Evolutionary conservation across 2,329 filamentous ascomycete genomes (phyloP).

Genomic region (Aspergillus carbonarius): DNA sequence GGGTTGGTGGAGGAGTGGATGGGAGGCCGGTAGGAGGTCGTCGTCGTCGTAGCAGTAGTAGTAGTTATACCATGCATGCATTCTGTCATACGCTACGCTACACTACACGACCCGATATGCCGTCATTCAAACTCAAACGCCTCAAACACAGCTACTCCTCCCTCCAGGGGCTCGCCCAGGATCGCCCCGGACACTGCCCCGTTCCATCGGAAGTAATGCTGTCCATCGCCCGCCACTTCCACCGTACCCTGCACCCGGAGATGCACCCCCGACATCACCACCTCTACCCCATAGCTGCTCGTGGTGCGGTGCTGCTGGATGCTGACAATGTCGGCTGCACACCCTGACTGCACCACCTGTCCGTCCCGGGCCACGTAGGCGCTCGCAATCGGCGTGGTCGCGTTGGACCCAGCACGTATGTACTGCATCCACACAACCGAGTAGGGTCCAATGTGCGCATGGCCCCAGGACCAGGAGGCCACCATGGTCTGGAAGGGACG

Average conservation of each 20-base stretch:
- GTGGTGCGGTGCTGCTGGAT: slow-evolving; percentile 8
- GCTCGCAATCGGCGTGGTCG: slow-evolving; percentile 22
- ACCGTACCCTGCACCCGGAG: slow-evolving; percentile 14
- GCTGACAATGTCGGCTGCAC: slow-evolving; percentile 15
- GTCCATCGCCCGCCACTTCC: slow-evolving; percentile 14
- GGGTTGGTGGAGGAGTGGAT: slow-evolving; percentile 45
- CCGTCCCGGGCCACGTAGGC: slow-evolving; percentile 35
- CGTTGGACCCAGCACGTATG: slow-evolving; percentile 19
- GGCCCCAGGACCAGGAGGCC: slow-evolving; percentile 46
- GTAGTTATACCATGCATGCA: background rate
- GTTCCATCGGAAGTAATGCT: slow-evolving; percentile 24
- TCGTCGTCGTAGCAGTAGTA: too few relatives aligned
- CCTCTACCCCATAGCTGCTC: slow-evolving; percentile 16
- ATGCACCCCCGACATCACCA: slow-evolving; percentile 8
- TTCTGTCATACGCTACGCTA: background rate
- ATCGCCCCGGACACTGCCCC: slow-evolving; percentile 18
- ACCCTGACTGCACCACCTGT: slow-evolving; percentile 26
- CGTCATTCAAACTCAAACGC: slow-evolving; percentile 18
- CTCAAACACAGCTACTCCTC: slow-evolving; percentile 27
- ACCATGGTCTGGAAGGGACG: slow-evolving; percentile 28
- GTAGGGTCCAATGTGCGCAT: slow-evolving; percentile 43
- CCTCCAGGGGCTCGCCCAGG: background rate
- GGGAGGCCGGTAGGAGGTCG: too few relatives aligned
- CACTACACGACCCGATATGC: background rate
- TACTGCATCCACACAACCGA: slow-evolving; percentile 48